These are phyloP conservation scores for Phytophthora crassamura DNA, from an alignment of 352 stramenopile genomes.

Conservation along the genomic window DNA sequence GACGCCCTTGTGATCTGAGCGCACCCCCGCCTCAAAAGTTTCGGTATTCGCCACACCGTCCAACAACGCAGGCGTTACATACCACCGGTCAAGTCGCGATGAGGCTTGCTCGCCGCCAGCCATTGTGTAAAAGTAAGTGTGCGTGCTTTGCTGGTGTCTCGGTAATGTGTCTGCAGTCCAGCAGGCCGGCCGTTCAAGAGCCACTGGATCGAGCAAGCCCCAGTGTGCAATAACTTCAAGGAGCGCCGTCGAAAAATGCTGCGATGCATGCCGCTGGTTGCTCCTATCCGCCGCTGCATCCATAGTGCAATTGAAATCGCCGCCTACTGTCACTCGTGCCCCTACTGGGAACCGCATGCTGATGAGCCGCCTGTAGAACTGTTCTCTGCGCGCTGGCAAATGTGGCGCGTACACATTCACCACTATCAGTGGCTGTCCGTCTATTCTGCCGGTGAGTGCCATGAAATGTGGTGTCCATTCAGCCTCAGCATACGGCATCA, in stretches of 20 bases:
- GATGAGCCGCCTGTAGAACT: not conserved
- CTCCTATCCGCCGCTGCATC: not conserved
- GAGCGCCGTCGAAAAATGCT: not conserved
- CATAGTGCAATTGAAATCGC: conserved; percentile 3
- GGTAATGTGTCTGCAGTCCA: not conserved
- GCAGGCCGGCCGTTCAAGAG: not conserved
- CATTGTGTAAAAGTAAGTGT: not conserved
- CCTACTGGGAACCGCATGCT: not conserved
- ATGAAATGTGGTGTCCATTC: not conserved
- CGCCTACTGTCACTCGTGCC: not conserved
- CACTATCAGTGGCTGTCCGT: not conserved
- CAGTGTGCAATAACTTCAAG: not conserved
- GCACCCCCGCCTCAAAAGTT: too few species aligned
- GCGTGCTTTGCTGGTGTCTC: not conserved
- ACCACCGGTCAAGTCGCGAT: not conserved
- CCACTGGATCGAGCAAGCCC: not conserved
- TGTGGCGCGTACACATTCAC: not conserved
- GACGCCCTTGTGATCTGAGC: not conserved
- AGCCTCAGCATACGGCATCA: not conserved
- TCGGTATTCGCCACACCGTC: not conserved
- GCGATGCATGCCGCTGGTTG: accelerated
- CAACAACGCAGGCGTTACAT: not conserved
- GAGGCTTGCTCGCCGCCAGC: not conserved
- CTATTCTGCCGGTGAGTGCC: not conserved
- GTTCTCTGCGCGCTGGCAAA: not conserved